phyloP scores from a whole-genome alignment of 2,329 filamentous ascomycete genomes.

The Cadophora gregata region DNA sequence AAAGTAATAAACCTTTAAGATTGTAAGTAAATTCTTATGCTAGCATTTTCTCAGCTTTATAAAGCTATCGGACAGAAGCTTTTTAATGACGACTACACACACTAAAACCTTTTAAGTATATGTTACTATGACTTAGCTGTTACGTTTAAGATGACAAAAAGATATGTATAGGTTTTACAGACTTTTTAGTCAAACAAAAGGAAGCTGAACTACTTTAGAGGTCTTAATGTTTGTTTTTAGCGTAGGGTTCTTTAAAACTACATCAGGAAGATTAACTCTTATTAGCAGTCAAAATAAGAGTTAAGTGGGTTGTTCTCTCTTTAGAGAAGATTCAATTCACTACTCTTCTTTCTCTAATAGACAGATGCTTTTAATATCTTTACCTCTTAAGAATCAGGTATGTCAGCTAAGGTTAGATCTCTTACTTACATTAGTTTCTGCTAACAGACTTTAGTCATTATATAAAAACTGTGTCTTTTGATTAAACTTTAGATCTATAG shows the following conservation, averaged over 20 bases:
- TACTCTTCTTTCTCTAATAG: constrained; percentile 6
- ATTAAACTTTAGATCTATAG: neutral
- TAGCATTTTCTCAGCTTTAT: constrained; percentile 23
- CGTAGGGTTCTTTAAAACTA: neutral
- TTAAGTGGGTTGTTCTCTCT: neutral
- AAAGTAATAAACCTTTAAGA: constrained; percentile 24
- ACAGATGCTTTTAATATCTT: neutral
- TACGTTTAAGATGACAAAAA: constrained; percentile 24
- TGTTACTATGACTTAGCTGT: constrained; percentile 24
- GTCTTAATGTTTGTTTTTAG: constrained; percentile 7
- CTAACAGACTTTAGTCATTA: neutral
- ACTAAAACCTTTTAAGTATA: constrained; percentile 22
- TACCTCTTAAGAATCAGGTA: neutral
- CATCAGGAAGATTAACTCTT: constrained; percentile 3
- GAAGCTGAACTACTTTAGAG: constrained; percentile 3
- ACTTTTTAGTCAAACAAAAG: constrained; percentile 10
- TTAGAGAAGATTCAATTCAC: neutral
- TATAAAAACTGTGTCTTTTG: neutral
- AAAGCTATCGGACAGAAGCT: constrained; percentile 19
- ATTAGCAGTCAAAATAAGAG: neutral
- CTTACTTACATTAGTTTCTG: neutral
- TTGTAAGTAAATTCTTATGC: constrained; percentile 25
- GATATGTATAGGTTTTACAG: constrained; percentile 22
- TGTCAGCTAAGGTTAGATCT: neutral
- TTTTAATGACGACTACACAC: constrained; percentile 25